A percentile compares a stretch with the other conserved stretches of the same genome.
phyloP scores from a whole-genome alignment of 371 early-diverging fungal species.

The Lichtheimia corymbifera region DNA sequence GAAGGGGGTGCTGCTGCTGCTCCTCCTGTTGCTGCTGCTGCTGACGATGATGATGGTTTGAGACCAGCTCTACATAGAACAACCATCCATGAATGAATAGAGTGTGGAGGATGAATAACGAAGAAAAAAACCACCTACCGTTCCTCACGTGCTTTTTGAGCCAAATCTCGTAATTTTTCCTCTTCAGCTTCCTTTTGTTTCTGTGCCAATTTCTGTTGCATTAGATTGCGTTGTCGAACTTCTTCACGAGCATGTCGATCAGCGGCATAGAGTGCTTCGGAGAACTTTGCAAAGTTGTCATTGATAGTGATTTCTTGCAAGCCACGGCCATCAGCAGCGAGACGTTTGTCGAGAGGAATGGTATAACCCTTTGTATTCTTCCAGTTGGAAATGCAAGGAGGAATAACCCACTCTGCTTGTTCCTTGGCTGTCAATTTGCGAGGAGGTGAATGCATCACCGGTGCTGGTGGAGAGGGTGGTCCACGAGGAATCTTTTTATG shows the following conservation, averaged over 20 bases:
- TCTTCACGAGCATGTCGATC: constrained; percentile 95
- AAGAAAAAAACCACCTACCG: constrained; percentile 35
- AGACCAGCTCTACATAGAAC: constrained; percentile 35
- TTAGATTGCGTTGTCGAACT: constrained; percentile 83
- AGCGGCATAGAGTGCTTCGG: constrained; percentile 93
- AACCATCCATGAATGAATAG: neutral
- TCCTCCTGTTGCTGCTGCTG: constrained; percentile 10
- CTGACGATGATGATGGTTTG: constrained; percentile 23
- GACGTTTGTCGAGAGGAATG: constrained; percentile 95
- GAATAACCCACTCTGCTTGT: constrained; percentile 94
- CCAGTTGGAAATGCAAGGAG: constrained; percentile 98
- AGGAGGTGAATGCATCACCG: constrained; percentile 97
- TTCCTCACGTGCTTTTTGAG: constrained; percentile 93
- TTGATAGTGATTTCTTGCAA: constrained; percentile 90
- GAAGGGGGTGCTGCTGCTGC: constrained; percentile 12
- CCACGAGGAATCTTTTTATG: constrained; percentile 89
- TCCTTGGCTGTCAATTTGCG: constrained; percentile 94
- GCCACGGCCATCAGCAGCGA: constrained; percentile 97
- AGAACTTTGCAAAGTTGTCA: constrained; percentile 93
- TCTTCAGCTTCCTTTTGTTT: constrained; percentile 95
- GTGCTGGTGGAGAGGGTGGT: constrained; percentile 93
- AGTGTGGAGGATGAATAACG: neutral
- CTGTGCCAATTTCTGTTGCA: constrained; percentile 90
- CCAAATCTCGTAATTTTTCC: constrained; percentile 82
- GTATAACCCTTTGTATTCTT: constrained; percentile 99